These are phyloP conservation scores for Ajuga chamaepitys DNA, from an alignment of 257 asterid species.

Conservation along the genomic window DNA sequence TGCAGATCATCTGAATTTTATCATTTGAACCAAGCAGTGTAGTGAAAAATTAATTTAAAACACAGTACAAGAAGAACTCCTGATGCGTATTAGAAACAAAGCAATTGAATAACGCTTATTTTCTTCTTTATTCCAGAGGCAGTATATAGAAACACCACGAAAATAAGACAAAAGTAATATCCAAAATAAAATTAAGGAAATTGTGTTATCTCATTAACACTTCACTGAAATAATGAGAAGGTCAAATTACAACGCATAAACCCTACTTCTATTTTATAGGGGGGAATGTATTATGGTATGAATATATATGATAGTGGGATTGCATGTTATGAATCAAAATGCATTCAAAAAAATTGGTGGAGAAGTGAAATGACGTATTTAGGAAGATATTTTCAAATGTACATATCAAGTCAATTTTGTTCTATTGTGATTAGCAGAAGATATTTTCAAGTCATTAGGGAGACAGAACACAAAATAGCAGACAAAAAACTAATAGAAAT, in stretches of 20 bases:
- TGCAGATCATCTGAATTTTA: background rate
- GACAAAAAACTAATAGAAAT: background rate
- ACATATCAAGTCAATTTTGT: background rate
- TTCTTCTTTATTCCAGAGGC: background rate
- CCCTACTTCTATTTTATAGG: background rate
- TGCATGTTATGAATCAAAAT: no score
- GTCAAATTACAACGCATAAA: background rate
- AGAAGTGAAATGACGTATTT: background rate
- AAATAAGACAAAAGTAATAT: background rate
- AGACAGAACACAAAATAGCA: no score
- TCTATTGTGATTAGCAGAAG: background rate
- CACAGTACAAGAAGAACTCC: background rate
- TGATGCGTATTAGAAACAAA: background rate
- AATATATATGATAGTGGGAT: background rate
- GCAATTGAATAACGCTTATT: background rate
- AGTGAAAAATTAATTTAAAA: background rate
- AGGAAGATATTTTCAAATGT: background rate
- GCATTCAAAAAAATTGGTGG: background rate
- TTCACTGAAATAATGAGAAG: background rate
- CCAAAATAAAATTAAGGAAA: background rate
- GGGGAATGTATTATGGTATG: background rate
- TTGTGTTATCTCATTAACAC: background rate
- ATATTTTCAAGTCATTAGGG: background rate
- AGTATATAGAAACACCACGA: background rate
- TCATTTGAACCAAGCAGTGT: background rate